These are phyloP conservation scores for Backusella sp. DNA, from an alignment of 192 early-diverging fungal genomes.

Conservation along the genomic window DNA sequence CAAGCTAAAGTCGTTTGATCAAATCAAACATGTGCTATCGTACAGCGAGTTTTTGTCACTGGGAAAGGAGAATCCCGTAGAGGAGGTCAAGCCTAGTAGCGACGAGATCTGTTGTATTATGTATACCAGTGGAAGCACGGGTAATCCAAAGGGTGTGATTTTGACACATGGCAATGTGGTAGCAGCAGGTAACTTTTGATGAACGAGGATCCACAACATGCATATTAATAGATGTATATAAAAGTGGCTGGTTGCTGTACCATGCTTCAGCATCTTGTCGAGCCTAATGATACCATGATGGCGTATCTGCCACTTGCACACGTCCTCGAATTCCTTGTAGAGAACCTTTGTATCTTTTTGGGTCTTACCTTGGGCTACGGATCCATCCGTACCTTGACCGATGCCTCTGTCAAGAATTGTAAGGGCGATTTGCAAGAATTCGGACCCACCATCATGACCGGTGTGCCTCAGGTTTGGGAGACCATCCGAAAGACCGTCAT, in stretches of 20 bases:
- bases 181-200: conserved; percentile 56
- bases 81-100: conserved; percentile 59
- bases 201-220: no score
- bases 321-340: conserved; percentile 58
- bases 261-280: conserved; percentile 49
- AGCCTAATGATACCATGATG: conserved; percentile 59
- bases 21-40: conserved; percentile 55
- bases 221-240: not conserved
- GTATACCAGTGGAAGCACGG: conserved; percentile 88
- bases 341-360: conserved; percentile 36
- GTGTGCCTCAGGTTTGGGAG: conserved; percentile 69
- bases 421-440: conserved; percentile 63
- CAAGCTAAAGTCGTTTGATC: conserved; percentile 43
- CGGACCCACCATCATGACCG: conserved; percentile 55
- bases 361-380: conserved; percentile 59
- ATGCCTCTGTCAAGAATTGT: conserved; percentile 57
- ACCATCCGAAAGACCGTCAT: conserved; percentile 37
- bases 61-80: conserved; percentile 62
- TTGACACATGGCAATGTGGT: conserved; percentile 82
- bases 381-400: conserved; percentile 54
- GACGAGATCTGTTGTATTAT: conserved; percentile 83
- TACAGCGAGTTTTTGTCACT: conserved; percentile 62
- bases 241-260: conserved; percentile 59
- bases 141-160: conserved; percentile 92
- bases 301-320: conserved; percentile 87